These are phyloP conservation scores for Thuja plicata DNA, from an alignment of 83 land plant species.

Conservation along the genomic window DNA sequence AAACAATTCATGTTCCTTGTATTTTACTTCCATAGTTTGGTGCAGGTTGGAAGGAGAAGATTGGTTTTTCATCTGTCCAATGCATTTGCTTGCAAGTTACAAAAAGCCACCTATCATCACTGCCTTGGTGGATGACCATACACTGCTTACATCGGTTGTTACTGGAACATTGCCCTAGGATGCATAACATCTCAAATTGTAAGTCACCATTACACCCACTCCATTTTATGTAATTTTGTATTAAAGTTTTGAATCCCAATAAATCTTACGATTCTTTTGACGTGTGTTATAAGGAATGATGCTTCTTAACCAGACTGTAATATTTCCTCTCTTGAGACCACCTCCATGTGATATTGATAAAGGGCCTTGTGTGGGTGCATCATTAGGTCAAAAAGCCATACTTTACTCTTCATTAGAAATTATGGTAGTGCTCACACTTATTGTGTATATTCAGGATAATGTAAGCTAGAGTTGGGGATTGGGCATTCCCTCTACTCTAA, in stretches of 20 bases:
- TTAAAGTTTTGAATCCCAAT: background rate
- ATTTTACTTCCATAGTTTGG: no score
- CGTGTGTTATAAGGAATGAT: conserved; percentile 39
- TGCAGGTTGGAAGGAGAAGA: no score
- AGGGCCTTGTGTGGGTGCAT: conserved; percentile 33
- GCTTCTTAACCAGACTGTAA: conserved; percentile 29
- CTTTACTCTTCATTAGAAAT: conserved; percentile 29
- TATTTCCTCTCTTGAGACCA: conserved; percentile 40
- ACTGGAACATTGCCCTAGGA: no score
- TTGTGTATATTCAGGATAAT: conserved; percentile 64
- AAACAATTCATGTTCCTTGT: no score
- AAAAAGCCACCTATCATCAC: no score
- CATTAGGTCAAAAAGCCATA: conserved; percentile 25
- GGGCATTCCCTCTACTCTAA: conserved; percentile 54
- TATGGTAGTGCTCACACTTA: conserved; percentile 38
- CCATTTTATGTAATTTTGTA: background rate
- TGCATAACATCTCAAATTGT: no score
- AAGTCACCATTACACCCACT: no score
- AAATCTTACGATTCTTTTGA: background rate
- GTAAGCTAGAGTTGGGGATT: conserved; percentile 75
- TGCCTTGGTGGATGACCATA: no score
- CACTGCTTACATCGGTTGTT: no score
- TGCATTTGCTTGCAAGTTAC: no score
- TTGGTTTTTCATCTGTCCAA: no score
- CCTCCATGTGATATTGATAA: conserved; percentile 17